Evolutionary conservation across 2,329 filamentous ascomycete species (phyloP).

Genomic region (Colletotrichum eleusines): DNA sequence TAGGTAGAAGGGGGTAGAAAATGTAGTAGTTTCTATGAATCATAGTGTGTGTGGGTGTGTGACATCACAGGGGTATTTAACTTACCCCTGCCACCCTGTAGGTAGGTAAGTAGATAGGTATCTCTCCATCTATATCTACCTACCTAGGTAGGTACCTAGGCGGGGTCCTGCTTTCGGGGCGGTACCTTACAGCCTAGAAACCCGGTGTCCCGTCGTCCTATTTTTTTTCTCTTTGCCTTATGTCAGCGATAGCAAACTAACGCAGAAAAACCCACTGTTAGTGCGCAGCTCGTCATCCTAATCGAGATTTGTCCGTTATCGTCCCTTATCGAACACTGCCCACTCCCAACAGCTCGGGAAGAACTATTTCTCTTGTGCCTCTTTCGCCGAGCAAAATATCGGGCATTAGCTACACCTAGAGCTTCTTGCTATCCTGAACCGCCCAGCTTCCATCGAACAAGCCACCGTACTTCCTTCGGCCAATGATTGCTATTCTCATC

Average conservation of each 20-base stretch:
- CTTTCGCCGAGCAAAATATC: neutral
- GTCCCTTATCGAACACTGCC: constrained; percentile 9
- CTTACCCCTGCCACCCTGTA: no score
- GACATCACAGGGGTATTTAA: no score
- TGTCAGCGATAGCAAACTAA: neutral
- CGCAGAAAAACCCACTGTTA: neutral
- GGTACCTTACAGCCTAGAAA: no score
- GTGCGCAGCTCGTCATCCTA: neutral
- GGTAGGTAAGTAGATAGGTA: no score
- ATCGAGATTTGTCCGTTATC: neutral
- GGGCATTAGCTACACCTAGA: neutral
- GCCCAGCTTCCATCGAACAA: neutral
- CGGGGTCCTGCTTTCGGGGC: no score
- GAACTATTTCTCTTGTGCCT: neutral
- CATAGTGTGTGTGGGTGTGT: no score
- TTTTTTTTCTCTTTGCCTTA: neutral
- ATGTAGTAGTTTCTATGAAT: no score
- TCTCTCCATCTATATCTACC: no score
- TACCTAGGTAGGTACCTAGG: no score
- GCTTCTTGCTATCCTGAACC: neutral
- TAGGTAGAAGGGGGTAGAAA: no score
- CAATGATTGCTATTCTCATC: neutral
- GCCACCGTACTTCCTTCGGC: neutral
- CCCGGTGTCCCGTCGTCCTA: neutral
- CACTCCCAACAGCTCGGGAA: neutral